Conservation (phyloP, 2,329 filamentous ascomycete genomes). For the Scedosporium boydii region DNA sequence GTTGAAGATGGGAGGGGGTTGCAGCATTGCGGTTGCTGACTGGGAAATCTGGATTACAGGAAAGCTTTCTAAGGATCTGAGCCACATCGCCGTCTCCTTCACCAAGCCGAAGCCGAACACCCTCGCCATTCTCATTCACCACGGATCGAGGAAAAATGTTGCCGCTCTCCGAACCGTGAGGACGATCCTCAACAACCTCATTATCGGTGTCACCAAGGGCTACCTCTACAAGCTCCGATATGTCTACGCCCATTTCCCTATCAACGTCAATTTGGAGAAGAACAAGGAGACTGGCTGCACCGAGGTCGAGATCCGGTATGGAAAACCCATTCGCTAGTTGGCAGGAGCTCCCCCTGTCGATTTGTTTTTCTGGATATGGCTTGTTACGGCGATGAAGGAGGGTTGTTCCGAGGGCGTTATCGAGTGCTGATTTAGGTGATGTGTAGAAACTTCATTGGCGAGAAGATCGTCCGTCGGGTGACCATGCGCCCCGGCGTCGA, state of each 20-base stretch:
- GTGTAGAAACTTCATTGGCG: conserved; percentile 90
- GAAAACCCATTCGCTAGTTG: background rate
- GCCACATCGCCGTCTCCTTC: conserved; percentile 95
- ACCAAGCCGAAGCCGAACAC: conserved; percentile 72
- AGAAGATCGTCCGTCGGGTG: conserved; percentile 97
- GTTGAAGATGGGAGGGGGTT: conserved; percentile 5
- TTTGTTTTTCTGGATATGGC: background rate
- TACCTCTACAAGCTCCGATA: conserved; percentile 99
- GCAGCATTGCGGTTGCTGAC: conserved; percentile 2
- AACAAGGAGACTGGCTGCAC: conserved; percentile 78
- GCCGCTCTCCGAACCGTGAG: conserved; percentile 97
- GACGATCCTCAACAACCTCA: conserved; percentile 97
- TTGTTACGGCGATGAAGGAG: background rate
- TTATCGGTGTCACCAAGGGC: conserved; percentile 96
- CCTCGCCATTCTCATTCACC: conserved; percentile 97
- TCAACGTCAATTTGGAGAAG: conserved; percentile 99
- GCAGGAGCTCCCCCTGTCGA: no score
- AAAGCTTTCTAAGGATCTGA: conserved; percentile 95
- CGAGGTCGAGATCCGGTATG: conserved; percentile 96
- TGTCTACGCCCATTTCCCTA: conserved; percentile 99
- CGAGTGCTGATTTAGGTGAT: conserved; percentile 20
- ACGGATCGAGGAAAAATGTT: conserved; percentile 95
- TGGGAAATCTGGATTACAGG: conserved; percentile 35
- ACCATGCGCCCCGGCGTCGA: conserved; percentile 84
- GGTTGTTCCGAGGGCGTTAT: background rate